A percentile compares a stretch with the other conserved stretches of the same genome.
phyloP scores from a whole-genome alignment of 441 rosid genomes.

The Monsonia emarginata region DNA sequence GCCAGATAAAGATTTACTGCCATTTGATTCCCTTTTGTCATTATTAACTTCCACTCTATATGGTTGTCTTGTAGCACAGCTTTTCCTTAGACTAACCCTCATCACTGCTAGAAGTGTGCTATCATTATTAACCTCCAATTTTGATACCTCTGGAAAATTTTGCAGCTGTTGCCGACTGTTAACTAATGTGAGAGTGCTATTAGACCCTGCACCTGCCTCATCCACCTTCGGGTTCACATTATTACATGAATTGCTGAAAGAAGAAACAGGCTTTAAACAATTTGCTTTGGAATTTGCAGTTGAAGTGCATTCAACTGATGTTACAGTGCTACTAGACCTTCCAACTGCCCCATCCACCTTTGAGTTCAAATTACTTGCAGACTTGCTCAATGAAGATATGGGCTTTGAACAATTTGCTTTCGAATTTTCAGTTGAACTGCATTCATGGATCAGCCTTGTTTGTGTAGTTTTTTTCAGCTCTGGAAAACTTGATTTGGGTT shows the following conservation, averaged over 20 bases:
- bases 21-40: constrained; percentile 18
- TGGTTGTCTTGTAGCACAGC: constrained; percentile 41
- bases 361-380: constrained; percentile 18
- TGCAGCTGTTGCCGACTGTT: constrained; percentile 23
- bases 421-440: constrained; percentile 10
- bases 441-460: constrained; percentile 23
- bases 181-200: constrained; percentile 23
- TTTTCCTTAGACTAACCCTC: constrained; percentile 39
- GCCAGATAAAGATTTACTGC: constrained; percentile 33
- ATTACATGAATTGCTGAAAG: background rate
- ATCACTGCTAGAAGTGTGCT: constrained; percentile 29
- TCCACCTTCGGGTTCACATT: constrained; percentile 19
- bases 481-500: constrained; percentile 25
- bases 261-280: no score
- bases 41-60: constrained; percentile 26
- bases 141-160: constrained; percentile 23
- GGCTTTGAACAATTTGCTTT: background rate
- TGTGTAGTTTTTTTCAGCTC: constrained; percentile 26
- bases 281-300: no score
- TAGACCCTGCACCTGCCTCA: constrained; percentile 18
- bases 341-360: constrained; percentile 17
- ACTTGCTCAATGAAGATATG: constrained; percentile 1
- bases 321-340: constrained; percentile 15
- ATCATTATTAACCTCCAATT: constrained; percentile 17
- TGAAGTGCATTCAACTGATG: constrained; percentile 27